Evolutionary conservation across 768 basidiomycete genomes (phyloP).

Genomic region (Tricholoma matsutake): DNA sequence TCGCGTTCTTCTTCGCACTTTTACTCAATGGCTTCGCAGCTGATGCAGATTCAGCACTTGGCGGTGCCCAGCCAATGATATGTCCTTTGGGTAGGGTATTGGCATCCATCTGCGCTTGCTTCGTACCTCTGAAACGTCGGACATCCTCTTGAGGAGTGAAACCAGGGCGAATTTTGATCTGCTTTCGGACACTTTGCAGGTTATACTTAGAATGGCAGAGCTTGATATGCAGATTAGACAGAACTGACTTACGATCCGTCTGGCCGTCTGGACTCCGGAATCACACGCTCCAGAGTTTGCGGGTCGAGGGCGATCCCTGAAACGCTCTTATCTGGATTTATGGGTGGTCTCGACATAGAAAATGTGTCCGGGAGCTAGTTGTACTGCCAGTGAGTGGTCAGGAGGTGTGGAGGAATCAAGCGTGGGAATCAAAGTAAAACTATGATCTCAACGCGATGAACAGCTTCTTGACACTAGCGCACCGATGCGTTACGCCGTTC

Average conservation of each 20-base stretch:
- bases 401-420: no score
- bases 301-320: conserved; percentile 87
- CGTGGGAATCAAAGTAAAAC: conserved; percentile 15
- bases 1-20: conserved; percentile 80
- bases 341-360: conserved; percentile 71
- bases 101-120: conserved; percentile 70
- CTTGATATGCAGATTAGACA: conserved; percentile 6
- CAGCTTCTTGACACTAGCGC: neutral
- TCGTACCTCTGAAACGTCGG: conserved; percentile 75
- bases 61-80: conserved; percentile 77
- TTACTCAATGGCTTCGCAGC: conserved; percentile 58
- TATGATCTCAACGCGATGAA: neutral
- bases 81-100: conserved; percentile 70
- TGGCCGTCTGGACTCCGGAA: conserved; percentile 76
- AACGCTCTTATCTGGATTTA: conserved; percentile 65
- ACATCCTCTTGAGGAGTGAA: conserved; percentile 96
- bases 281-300: conserved; percentile 80
- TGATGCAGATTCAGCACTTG: conserved; percentile 32
- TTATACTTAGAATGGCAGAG: conserved; percentile 11
- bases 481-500: conserved; percentile 82
- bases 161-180: conserved; percentile 86
- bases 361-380: neutral
- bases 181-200: conserved; percentile 69
- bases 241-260: conserved; percentile 75
- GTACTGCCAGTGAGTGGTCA: neutral